Percentiles rank a stretch among this genome's conserved stretches.
Evolutionary conservation across 2,329 filamentous ascomycete species (phyloP).

Genomic region (Ophiosphaerella korrae): DNA sequence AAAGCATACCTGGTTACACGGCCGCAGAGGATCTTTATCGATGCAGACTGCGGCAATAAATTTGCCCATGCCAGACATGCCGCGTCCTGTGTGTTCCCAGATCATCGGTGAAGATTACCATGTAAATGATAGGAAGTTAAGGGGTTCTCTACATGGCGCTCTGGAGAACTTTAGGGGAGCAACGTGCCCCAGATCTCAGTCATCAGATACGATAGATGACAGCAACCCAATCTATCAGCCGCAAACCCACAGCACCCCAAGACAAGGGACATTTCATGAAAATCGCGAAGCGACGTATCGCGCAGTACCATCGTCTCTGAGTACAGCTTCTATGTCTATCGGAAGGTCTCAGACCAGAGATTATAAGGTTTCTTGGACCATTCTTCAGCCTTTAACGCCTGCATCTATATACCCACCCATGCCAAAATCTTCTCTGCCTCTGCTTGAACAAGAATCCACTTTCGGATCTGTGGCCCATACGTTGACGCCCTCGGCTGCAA

Average conservation of each 20-base stretch:
- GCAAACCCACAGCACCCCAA: not conserved
- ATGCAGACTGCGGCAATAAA: conserved; percentile 15
- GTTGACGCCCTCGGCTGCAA: conserved; percentile 16
- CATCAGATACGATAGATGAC: conserved; percentile 5
- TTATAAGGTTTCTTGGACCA: conserved; percentile 9
- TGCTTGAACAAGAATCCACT: conserved; percentile 3
- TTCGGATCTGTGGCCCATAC: conserved; percentile 11
- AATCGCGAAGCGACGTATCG: conserved; percentile 1
- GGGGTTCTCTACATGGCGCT: conserved; percentile 28
- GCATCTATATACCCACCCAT: conserved; percentile 9
- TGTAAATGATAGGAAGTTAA: conserved; percentile 18
- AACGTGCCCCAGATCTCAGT: conserved; percentile 25
- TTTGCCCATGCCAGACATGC: conserved; percentile 3
- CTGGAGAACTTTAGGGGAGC: conserved; percentile 27
- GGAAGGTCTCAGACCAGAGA: conserved; percentile 16
- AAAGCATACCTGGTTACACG: conserved; percentile 6
- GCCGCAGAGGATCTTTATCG: conserved; percentile 6
- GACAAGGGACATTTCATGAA: not conserved
- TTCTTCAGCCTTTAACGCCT: conserved; percentile 11
- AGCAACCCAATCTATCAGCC: conserved; percentile 5
- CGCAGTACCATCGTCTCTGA: conserved; percentile 1
- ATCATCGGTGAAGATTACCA: conserved; percentile 5
- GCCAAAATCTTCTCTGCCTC: conserved; percentile 3
- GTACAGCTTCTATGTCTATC: not conserved
- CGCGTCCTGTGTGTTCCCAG: conserved; percentile 8